Percentiles rank a stretch among this genome's conserved stretches.
phyloP scores from a whole-genome alignment of 2,329 filamentous ascomycete genomes.

The Verticillium isaacii region DNA sequence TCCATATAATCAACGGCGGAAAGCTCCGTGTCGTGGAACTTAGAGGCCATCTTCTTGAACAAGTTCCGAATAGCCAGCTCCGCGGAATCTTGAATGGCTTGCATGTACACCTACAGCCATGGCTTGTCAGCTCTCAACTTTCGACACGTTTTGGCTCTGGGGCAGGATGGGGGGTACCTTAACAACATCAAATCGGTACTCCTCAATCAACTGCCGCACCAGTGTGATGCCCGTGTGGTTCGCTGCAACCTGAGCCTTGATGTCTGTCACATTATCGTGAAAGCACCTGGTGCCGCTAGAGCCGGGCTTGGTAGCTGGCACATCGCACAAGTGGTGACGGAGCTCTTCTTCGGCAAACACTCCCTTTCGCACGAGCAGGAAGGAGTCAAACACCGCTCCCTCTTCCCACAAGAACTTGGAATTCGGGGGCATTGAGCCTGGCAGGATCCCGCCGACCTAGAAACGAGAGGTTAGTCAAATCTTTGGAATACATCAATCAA shows the following conservation, averaged over 20 bases:
- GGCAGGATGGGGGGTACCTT: too few relatives aligned
- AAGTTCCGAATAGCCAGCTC: slow-evolving; percentile 70
- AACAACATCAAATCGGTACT: slow-evolving; percentile 68
- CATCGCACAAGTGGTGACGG: slow-evolving; percentile 63
- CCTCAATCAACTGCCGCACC: slow-evolving; percentile 65
- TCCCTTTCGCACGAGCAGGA: slow-evolving; percentile 71
- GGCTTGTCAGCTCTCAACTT: too few relatives aligned
- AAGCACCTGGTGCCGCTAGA: slow-evolving; percentile 76
- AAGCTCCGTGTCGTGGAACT: slow-evolving; percentile 67
- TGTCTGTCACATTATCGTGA: slow-evolving; percentile 78
- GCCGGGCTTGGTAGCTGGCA: slow-evolving; percentile 69
- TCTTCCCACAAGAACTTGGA: slow-evolving; percentile 62
- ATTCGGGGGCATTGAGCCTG: slow-evolving; percentile 78
- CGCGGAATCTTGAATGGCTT: slow-evolving; percentile 75
- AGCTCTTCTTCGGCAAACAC: slow-evolving; percentile 76
- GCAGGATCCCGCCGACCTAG: slow-evolving; percentile 30
- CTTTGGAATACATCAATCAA: too few relatives aligned
- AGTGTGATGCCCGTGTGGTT: slow-evolving; percentile 81
- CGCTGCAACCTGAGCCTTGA: slow-evolving; percentile 82
- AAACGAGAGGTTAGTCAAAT: too few relatives aligned
- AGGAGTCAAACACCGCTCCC: slow-evolving; percentile 58
- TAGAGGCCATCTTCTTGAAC: slow-evolving; percentile 64
- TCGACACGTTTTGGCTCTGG: too few relatives aligned
- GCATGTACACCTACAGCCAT: slow-evolving; percentile 67
- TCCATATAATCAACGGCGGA: slow-evolving; percentile 81